These are phyloP conservation scores for Styphnolobium japonicum DNA, from an alignment of 306 rosid species.

Conservation along the genomic window DNA sequence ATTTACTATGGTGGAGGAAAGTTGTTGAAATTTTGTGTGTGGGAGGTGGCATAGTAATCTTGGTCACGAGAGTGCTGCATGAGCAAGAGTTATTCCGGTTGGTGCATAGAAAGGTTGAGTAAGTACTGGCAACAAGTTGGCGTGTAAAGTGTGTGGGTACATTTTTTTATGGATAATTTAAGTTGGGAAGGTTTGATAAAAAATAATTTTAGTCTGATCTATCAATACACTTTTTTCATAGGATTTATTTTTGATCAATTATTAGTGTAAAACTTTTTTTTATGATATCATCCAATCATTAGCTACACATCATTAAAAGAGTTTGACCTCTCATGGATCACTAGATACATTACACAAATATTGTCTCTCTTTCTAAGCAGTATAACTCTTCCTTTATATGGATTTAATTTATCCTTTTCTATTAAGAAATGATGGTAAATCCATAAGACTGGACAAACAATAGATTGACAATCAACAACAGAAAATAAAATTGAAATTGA, in stretches of 20 bases:
- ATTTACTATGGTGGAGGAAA: conserved; percentile 14
- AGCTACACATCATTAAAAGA: background rate
- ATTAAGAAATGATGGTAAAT: background rate
- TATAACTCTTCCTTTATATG: background rate
- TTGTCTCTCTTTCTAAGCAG: background rate
- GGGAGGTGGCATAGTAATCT: conserved; percentile 8
- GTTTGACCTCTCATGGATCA: background rate
- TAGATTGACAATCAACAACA: background rate
- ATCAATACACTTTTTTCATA: background rate
- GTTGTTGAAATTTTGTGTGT: conserved; percentile 17
- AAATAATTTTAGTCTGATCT: background rate
- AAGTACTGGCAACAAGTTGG: conserved; percentile 3
- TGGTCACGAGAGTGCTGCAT: conserved; percentile 31
- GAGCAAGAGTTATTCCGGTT: conserved; percentile 44
- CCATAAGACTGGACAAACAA: background rate
- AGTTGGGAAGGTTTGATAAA: background rate
- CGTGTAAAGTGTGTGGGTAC: background rate
- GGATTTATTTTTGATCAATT: background rate
- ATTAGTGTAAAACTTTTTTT: background rate
- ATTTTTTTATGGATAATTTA: background rate
- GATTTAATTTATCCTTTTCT: background rate
- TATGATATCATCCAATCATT: background rate
- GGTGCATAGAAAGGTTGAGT: conserved; percentile 21
- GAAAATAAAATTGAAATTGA: background rate
- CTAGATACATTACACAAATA: background rate